Percentiles rank a stretch among this genome's conserved stretches.
Conservation (phyloP, 306 rosid species). For the Inga oerstediana region DNA sequence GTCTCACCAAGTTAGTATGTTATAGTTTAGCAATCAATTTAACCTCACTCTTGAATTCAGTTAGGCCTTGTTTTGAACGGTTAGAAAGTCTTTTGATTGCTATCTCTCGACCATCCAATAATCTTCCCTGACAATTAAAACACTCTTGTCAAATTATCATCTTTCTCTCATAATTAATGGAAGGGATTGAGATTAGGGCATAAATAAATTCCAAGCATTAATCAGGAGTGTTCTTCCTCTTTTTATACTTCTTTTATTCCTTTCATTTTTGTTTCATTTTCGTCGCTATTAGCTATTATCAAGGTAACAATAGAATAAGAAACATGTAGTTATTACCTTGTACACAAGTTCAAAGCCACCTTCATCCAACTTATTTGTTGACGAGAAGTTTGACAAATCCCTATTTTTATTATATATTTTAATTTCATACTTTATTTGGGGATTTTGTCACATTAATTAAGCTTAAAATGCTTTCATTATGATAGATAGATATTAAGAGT, state of each 20-base stretch:
- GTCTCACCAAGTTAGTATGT: conserved; percentile 50
- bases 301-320: neutral
- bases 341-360: conserved; percentile 43
- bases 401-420: too few relatives aligned
- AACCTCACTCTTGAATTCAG: conserved; percentile 45
- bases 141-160: neutral
- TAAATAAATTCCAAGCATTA: too few relatives aligned
- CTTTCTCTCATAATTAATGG: neutral
- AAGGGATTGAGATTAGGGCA: too few relatives aligned
- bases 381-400: conserved; percentile 17
- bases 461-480: too few relatives aligned
- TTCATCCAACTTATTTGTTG: conserved; percentile 27
- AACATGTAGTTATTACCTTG: conserved; percentile 23
- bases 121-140: conserved; percentile 34
- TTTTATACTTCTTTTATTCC: too few relatives aligned
- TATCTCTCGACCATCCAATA: conserved; percentile 41
- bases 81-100: conserved; percentile 51
- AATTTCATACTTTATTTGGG: too few relatives aligned
- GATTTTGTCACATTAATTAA: too few relatives aligned
- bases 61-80: conserved; percentile 46
- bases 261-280: too few relatives aligned
- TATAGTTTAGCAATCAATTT: conserved; percentile 50
- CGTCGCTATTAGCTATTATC: too few relatives aligned
- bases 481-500: too few relatives aligned
- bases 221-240: too few relatives aligned